These are phyloP conservation scores for Ustilago nuda DNA, from an alignment of 1,284 basidiomycete species.

Conservation along the genomic window DNA sequence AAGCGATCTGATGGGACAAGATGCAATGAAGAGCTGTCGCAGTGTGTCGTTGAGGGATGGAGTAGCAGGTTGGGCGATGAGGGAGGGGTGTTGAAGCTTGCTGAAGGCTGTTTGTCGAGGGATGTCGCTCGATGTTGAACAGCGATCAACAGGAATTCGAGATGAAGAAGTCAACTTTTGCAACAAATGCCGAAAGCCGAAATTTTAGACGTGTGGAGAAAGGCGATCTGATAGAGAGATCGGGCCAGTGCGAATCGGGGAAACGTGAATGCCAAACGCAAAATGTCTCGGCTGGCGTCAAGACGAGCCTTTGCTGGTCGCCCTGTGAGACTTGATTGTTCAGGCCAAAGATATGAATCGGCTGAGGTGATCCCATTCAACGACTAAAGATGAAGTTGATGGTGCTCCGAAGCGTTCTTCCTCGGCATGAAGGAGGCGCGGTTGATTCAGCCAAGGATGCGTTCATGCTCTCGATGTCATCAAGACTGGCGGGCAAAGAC, in stretches of 20 bases:
- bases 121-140: constrained; percentile 3
- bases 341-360: no score
- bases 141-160: background rate
- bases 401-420: background rate
- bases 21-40: background rate
- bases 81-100: background rate
- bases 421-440: constrained; percentile 6
- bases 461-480: constrained; percentile 4
- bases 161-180: constrained; percentile 33
- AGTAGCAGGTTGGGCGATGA: background rate
- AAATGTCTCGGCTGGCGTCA: background rate
- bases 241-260: constrained; percentile 6
- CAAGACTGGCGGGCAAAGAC: background rate
- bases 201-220: constrained; percentile 40
- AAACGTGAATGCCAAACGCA: background rate
- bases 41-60: background rate
- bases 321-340: no score
- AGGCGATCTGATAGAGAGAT: constrained; percentile 4
- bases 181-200: constrained; percentile 35
- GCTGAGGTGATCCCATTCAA: no score
- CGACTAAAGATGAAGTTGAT: background rate
- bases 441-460: background rate
- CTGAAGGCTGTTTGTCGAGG: background rate
- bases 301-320: no score
- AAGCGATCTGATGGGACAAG: background rate